phyloP scores from a whole-genome alignment of 2,329 filamentous ascomycete genomes.

The Fusarium nisikadoi region DNA sequence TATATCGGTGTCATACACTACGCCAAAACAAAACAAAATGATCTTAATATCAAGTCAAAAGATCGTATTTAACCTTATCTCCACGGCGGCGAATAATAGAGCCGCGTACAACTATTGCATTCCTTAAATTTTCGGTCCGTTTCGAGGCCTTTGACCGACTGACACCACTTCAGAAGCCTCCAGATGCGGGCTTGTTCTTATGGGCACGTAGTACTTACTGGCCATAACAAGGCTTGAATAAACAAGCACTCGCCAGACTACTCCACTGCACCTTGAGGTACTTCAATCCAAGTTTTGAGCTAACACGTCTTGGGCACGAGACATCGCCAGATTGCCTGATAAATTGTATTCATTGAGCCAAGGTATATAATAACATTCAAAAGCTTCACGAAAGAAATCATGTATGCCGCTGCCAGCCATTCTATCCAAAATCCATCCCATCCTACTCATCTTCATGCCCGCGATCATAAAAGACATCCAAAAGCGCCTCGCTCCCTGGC shows the following conservation, averaged over 20 bases:
- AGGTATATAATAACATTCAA: not conserved
- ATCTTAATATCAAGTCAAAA: not conserved
- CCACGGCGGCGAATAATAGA: not conserved
- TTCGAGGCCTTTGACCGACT: not conserved
- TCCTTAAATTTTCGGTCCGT: not conserved
- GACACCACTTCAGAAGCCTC: too few relatives aligned
- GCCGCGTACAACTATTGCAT: accelerated
- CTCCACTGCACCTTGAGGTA: too few relatives aligned
- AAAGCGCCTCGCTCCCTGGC: not conserved
- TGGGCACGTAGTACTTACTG: too few relatives aligned
- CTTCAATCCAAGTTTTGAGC: too few relatives aligned
- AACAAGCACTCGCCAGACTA: too few relatives aligned
- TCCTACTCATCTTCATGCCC: not conserved
- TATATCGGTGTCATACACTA: not conserved
- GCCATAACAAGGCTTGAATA: too few relatives aligned
- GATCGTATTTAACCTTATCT: accelerated
- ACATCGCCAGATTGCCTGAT: too few relatives aligned
- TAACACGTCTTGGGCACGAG: too few relatives aligned
- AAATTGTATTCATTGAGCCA: too few relatives aligned
- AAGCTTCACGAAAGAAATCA: not conserved
- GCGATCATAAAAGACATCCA: not conserved
- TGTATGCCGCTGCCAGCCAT: not conserved
- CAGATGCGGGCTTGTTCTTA: too few relatives aligned
- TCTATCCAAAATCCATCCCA: not conserved
- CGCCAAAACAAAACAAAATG: not conserved